phyloP scores from a whole-genome alignment of 805 yeast genomes.

The Wickerhamomyces silvicola region DNA sequence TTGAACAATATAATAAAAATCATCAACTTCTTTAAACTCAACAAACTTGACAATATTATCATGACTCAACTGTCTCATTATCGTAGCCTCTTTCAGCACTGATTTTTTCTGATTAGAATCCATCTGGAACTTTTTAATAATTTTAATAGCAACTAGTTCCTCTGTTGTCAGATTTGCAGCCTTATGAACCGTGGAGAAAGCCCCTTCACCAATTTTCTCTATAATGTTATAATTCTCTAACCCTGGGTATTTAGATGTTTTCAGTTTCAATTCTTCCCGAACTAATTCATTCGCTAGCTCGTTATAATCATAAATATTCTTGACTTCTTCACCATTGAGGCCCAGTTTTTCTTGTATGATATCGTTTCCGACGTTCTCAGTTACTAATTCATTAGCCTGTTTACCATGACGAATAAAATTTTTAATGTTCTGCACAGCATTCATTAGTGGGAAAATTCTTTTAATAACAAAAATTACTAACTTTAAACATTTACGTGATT shows the following conservation, averaged over 20 bases:
- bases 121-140: conserved; percentile 49
- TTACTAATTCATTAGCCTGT: conserved; percentile 21
- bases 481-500: conserved; percentile 4
- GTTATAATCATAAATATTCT: conserved; percentile 17
- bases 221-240: conserved; percentile 25
- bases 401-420: conserved; percentile 39
- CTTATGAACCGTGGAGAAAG: conserved; percentile 79
- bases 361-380: background rate
- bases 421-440: conserved; percentile 28
- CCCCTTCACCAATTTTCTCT: conserved; percentile 71
- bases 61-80: conserved; percentile 45
- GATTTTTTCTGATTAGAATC: conserved; percentile 35
- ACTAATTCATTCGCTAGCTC: conserved; percentile 22
- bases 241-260: conserved; percentile 19
- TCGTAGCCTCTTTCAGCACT: conserved; percentile 31
- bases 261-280: conserved; percentile 17
- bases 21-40: conserved; percentile 49
- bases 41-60: conserved; percentile 53
- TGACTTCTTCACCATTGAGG: background rate
- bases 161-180: conserved; percentile 45
- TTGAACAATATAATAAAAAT: conserved; percentile 60
- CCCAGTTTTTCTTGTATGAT: background rate
- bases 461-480: background rate
- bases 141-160: conserved; percentile 61
- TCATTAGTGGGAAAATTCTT: conserved; percentile 1